Evolutionary conservation across 2,329 filamentous ascomycete genomes (phyloP).

Genomic region (Fusarium irregulare): DNA sequence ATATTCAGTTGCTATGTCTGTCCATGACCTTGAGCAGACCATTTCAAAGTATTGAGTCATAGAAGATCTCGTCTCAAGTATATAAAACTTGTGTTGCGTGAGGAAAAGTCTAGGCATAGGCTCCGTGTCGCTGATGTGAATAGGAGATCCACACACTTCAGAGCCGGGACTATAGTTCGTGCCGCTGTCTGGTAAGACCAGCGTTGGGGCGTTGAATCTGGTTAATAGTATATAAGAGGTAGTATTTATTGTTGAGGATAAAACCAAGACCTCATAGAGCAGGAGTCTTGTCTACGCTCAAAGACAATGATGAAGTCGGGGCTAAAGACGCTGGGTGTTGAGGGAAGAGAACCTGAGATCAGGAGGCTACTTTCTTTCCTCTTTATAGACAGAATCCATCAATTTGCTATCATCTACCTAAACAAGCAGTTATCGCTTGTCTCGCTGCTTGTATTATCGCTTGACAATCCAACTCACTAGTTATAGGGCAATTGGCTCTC

Average conservation of each 20-base stretch:
- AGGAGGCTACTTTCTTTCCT: not conserved
- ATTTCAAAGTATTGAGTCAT: too few relatives aligned
- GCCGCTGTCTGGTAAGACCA: not conserved
- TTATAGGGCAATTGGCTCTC: not conserved
- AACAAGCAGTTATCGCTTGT: not conserved
- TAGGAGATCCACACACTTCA: accelerated
- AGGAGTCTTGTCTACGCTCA: not conserved
- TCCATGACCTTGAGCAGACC: too few relatives aligned
- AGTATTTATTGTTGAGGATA: not conserved
- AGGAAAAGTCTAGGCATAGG: not conserved
- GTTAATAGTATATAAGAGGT: not conserved
- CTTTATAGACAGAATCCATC: not conserved
- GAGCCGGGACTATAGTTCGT: not conserved
- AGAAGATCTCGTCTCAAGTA: too few relatives aligned
- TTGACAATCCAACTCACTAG: not conserved
- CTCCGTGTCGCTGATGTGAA: not conserved
- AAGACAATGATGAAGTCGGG: not conserved
- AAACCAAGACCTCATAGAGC: not conserved
- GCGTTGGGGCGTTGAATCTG: accelerated
- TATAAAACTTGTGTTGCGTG: not conserved
- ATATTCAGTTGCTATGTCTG: too few relatives aligned
- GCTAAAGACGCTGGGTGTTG: not conserved
- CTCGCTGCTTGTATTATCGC: not conserved
- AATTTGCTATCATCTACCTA: not conserved
- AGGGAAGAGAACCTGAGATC: not conserved